Conservation (phyloP, 768 basidiomycete species). For the Mycena sanguinolenta region DNA sequence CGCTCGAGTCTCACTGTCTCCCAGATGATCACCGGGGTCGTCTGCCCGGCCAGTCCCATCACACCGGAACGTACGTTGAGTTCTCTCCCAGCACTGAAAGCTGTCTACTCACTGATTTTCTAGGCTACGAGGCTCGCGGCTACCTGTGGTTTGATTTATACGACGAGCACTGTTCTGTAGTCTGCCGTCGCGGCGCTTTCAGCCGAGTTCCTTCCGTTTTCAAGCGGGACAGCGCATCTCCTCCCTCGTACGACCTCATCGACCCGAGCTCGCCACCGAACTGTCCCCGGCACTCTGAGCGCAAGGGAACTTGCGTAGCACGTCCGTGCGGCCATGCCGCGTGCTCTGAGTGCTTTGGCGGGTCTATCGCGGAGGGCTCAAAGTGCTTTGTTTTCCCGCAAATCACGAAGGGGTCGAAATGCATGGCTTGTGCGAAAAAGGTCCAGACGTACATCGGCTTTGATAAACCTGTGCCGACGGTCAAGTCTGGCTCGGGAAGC, state of each 20-base stretch:
- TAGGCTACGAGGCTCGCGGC: conserved; percentile 8
- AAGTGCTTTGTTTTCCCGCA: neutral
- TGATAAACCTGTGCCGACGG: neutral
- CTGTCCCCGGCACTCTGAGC: neutral
- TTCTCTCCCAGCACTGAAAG: neutral
- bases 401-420: neutral
- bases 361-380: neutral
- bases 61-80: neutral
- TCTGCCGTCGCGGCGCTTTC: neutral
- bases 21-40: conserved; percentile 11
- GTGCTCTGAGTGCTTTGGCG: neutral
- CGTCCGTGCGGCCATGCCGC: conserved; percentile 1
- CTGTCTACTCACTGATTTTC: neutral
- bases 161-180: conserved; percentile 1
- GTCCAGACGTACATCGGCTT: neutral
- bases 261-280: neutral
- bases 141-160: conserved; percentile 7
- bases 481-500: conserved; percentile 3
- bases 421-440: neutral
- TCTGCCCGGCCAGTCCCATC: conserved; percentile 9
- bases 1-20: neutral
- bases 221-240: neutral
- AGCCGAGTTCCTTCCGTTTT: neutral
- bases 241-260: neutral
- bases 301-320: neutral